These are phyloP conservation scores for Polytolypa hystricis DNA, from an alignment of 2,329 filamentous ascomycete genomes.

Conservation along the genomic window DNA sequence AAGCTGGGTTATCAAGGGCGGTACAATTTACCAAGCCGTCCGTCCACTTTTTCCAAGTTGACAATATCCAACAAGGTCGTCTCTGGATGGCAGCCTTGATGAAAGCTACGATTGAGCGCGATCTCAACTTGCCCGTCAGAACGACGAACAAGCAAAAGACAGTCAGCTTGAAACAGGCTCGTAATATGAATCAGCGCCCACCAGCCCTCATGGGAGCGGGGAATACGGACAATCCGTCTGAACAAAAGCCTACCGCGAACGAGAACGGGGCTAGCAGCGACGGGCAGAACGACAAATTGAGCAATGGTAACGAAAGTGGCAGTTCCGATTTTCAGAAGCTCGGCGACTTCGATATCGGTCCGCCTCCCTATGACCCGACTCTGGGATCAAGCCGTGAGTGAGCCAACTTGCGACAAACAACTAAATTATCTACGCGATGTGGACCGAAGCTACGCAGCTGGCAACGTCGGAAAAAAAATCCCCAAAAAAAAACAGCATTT, in stretches of 20 bases:
- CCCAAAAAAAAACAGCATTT: too few species aligned
- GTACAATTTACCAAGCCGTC: constrained; percentile 97
- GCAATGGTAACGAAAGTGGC: constrained; percentile 9
- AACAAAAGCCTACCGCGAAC: constrained; percentile 1
- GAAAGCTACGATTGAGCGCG: constrained; percentile 97
- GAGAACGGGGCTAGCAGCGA: constrained; percentile 23
- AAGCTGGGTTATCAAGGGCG: constrained; percentile 72
- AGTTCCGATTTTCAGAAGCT: constrained; percentile 1
- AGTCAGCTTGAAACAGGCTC: constrained; percentile 80
- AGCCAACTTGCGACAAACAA: too few species aligned
- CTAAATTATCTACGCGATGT: neutral
- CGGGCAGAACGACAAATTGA: constrained; percentile 20
- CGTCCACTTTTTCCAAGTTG: constrained; percentile 94
- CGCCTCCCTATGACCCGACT: too few species aligned
- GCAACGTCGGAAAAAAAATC: too few species aligned
- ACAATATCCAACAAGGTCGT: constrained; percentile 75
- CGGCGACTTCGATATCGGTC: neutral
- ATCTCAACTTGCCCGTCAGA: constrained; percentile 64
- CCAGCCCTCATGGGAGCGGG: constrained; percentile 65
- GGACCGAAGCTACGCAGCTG: neutral
- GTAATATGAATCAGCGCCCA: constrained; percentile 76
- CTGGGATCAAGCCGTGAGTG: too few species aligned
- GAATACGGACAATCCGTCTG: constrained; percentile 21
- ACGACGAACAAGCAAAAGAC: constrained; percentile 93
- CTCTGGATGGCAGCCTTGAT: constrained; percentile 98